A percentile compares a stretch with the other conserved stretches of the same genome.
Evolutionary conservation across 2,329 filamentous ascomycete species (phyloP).

Genomic region (Myriosclerotinia duriaeana): DNA sequence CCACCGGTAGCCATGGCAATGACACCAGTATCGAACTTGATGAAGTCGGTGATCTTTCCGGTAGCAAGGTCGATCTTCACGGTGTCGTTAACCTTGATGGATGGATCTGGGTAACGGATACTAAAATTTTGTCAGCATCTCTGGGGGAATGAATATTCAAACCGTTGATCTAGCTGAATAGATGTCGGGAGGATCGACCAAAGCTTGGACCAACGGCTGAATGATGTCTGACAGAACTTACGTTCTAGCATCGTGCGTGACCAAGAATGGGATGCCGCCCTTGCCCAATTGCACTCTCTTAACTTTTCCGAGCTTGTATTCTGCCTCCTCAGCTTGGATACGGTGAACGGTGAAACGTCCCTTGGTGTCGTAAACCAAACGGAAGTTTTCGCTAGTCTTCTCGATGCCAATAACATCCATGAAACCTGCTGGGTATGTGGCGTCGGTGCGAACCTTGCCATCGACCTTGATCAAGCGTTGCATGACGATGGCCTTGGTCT

Average conservation of each 20-base stretch:
- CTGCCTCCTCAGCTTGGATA: constrained; percentile 96
- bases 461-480: constrained; percentile 99
- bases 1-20: constrained; percentile 99
- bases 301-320: constrained; percentile 99
- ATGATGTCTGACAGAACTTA: constrained; percentile 97
- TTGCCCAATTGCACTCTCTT: constrained; percentile 99
- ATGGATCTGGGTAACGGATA: constrained; percentile 98
- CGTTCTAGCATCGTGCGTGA: constrained; percentile 99
- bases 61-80: constrained; percentile 98
- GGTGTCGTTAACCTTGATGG: constrained; percentile 99
- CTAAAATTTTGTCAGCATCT: constrained; percentile 52
- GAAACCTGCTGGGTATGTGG: constrained; percentile 95
- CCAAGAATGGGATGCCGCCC: constrained; percentile 99
- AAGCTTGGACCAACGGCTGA: constrained; percentile 99
- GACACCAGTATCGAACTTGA: constrained; percentile 97
- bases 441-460: constrained; percentile 98
- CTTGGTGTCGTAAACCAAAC: constrained; percentile 99
- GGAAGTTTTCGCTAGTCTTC: constrained; percentile 99
- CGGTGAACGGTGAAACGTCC: constrained; percentile 99
- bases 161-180: constrained; percentile 41
- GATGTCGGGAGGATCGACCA: constrained; percentile 58
- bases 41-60: constrained; percentile 97
- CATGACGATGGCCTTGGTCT: constrained; percentile 97
- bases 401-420: constrained; percentile 99
- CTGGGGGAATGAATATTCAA: constrained; percentile 35